These are phyloP conservation scores for Salmacisia buchloeana DNA, from an alignment of 1,284 basidiomycete genomes.

Conservation along the genomic window DNA sequence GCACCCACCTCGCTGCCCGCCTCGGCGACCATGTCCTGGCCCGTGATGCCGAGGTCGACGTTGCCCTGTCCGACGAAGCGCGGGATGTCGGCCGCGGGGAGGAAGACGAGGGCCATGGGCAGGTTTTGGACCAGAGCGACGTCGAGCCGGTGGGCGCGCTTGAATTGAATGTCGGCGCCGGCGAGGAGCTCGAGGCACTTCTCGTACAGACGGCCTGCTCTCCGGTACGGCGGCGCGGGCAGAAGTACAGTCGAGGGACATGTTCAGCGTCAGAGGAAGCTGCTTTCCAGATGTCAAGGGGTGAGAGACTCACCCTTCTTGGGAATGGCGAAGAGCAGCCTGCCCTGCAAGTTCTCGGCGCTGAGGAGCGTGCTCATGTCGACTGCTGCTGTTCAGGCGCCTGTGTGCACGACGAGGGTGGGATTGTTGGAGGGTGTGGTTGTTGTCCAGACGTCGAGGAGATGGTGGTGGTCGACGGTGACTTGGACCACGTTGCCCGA, in stretches of 20 bases:
- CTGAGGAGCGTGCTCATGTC: conserved; percentile 43
- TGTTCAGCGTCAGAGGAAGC: not conserved
- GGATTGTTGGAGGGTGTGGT: no score
- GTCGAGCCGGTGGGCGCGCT: conserved; percentile 79
- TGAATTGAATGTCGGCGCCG: conserved; percentile 91
- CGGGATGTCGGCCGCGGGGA: conserved; percentile 94
- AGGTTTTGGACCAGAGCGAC: conserved; percentile 88
- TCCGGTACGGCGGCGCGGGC: not conserved
- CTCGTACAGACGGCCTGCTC: conserved; percentile 67
- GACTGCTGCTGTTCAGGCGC: not conserved
- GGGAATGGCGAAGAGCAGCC: conserved; percentile 88
- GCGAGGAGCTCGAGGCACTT: conserved; percentile 77
- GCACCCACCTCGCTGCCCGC: conserved; percentile 58
- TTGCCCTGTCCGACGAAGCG: conserved; percentile 98
- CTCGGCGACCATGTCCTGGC: conserved; percentile 95
- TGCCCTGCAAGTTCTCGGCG: conserved; percentile 56
- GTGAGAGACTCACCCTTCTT: conserved; percentile 71
- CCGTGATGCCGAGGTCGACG: conserved; percentile 83
- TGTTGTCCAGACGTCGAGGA: no score
- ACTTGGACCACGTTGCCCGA: no score
- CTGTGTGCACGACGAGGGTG: no score
- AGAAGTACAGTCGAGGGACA: not conserved
- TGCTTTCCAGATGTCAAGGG: not conserved
- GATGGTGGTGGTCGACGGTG: no score
- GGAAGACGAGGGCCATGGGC: conserved; percentile 88